phyloP scores from a whole-genome alignment of 78 protist species.

The Dictyostelium capitatum region DNA sequence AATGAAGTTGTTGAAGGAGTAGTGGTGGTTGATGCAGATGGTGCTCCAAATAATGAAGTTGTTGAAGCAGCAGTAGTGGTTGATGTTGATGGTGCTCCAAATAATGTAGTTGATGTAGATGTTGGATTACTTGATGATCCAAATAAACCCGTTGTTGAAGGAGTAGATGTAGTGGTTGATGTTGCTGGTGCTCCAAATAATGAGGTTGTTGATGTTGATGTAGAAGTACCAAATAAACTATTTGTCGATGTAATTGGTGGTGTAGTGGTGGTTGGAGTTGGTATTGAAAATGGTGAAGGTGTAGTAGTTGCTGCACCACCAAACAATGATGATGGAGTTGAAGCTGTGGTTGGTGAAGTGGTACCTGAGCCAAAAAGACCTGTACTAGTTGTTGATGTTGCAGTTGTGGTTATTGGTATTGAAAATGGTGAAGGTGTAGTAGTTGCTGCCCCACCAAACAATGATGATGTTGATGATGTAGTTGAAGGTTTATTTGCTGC shows the following conservation, averaged over 20 bases:
- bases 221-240: too few relatives aligned
- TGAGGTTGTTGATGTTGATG: neutral
- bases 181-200: neutral
- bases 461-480: neutral
- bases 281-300: neutral
- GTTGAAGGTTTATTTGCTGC: neutral
- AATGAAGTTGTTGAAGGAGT: neutral
- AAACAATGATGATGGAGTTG: constrained; percentile 31
- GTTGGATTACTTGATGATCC: neutral
- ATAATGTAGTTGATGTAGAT: neutral
- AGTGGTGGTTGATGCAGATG: neutral
- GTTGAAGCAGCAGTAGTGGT: neutral
- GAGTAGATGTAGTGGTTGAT: neutral
- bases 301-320: constrained; percentile 2
- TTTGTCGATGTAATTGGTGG: too few relatives aligned
- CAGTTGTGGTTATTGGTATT: neutral
- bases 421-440: neutral
- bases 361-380: neutral
- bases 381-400: neutral
- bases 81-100: neutral
- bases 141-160: neutral
- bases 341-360: neutral
- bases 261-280: neutral
- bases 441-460: neutral
- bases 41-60: neutral